Evolutionary conservation across 805 yeast species (phyloP), one percentile per base, ranked within the genome.

Genomic region (Torulaspora gathmanii): DNA sequence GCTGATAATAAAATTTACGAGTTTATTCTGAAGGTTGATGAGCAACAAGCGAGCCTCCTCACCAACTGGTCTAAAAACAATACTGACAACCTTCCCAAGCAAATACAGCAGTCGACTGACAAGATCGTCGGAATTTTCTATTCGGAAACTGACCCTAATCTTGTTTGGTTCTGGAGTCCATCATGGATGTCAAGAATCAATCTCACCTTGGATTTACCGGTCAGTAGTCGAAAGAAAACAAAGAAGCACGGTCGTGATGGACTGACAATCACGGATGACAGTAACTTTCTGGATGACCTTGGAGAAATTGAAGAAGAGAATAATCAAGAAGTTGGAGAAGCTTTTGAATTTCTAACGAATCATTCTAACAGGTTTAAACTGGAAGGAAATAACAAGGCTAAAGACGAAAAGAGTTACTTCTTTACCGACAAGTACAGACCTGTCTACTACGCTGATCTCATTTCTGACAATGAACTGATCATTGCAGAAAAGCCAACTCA

Each of bases 161-260:
- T 78, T 45, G 68, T 84, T 12, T 91, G 96, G 96, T 66, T 88
- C n/a, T 89, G 86, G 78, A 95, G 96, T 1, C 73, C 85, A 16
- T 77, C 77, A 41, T 91, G 96, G 95, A 53, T 90, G 12, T 77
- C 83, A 3, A 85, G 77, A 61, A 74, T 91, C 40, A 91, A 91
- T 63, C 65, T 86, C 52, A 63, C 73, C 7, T 60, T 72, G 42
- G 78, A 83, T 56, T 63, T 81, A 41, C 83, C 86, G 11, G 64
- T 73, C 42, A 63, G 51, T 29, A 61, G 53, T 12, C 50, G 60
- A 33, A 65, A 57, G 57, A 60, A 60, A 29, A 52, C 60, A 11
- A 64, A 61, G 51, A 70, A 71, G 52, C 70, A 71, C 55, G 54
- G 58, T 37, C 70, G 74, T 58, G 71, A 73, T 50, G 73, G 74